Conservation (phyloP, 2,329 filamentous ascomycete genomes). For the Beauveria rudraprayagi region DNA sequence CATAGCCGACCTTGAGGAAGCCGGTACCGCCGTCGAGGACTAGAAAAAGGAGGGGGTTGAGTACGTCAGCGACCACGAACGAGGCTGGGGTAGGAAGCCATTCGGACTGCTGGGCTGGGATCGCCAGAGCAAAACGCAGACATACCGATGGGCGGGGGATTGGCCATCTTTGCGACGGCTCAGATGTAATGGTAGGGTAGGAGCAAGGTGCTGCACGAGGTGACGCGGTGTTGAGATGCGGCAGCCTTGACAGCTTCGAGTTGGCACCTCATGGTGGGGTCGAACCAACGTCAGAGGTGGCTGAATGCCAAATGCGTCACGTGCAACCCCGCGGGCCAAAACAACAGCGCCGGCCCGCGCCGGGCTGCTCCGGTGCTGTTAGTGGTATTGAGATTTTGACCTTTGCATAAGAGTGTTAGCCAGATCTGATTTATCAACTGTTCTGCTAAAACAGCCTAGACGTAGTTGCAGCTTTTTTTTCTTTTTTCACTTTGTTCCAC, state of each 20-base stretch:
- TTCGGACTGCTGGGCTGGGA: slow-evolving; percentile 1
- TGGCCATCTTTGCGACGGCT: slow-evolving; percentile 37
- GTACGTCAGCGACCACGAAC: slow-evolving; percentile 17
- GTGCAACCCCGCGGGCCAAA: slow-evolving; percentile 27
- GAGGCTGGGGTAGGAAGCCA: slow-evolving; percentile 14
- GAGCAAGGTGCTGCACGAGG: slow-evolving; percentile 5
- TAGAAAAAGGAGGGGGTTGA: slow-evolving; percentile 28
- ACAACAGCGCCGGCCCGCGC: not conserved
- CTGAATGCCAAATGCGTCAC: slow-evolving; percentile 25
- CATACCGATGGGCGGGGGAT: slow-evolving; percentile 47
- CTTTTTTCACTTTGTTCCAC: not conserved
- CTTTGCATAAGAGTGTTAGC: not conserved
- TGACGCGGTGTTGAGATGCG: slow-evolving; percentile 2
- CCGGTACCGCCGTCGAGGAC: slow-evolving; percentile 99
- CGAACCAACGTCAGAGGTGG: slow-evolving; percentile 29
- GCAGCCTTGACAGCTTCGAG: slow-evolving; percentile 7
- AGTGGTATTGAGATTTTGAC: not conserved
- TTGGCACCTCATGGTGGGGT: slow-evolving; percentile 24
- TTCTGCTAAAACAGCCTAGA: not conserved
- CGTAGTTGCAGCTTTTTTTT: not conserved
- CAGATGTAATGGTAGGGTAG: not conserved
- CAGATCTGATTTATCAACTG: no score
- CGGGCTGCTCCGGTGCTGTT: not conserved
- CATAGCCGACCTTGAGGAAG: slow-evolving; percentile 99
- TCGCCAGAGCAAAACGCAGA: slow-evolving; percentile 7